Evolutionary conservation across 139 green algal genomes (phyloP).

Genomic region (Microglena sp.): DNA sequence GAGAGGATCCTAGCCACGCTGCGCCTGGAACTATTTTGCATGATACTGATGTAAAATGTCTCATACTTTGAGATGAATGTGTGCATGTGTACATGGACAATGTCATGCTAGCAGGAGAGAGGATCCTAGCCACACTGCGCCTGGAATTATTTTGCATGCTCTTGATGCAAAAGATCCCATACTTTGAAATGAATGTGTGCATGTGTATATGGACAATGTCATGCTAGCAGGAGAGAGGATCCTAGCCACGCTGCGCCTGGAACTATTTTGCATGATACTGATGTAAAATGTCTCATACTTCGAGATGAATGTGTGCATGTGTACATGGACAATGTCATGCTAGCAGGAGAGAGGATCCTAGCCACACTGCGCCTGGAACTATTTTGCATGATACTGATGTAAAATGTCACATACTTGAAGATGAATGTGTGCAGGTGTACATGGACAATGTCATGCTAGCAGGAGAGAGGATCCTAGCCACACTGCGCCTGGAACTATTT

Average conservation of each 20-base stretch:
- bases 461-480: conserved; percentile 66
- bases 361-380: conserved; percentile 59
- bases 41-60: no score
- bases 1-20: conserved; percentile 63
- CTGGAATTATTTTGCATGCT: conserved; percentile 74
- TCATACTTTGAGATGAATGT: no score
- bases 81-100: conserved; percentile 69
- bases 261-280: conserved; percentile 75
- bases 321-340: conserved; percentile 69
- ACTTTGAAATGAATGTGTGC: not conserved
- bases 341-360: conserved; percentile 65
- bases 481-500: conserved; percentile 68
- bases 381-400: conserved; percentile 72
- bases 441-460: conserved; percentile 58
- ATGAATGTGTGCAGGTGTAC: no score
- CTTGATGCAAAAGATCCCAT: conserved; percentile 47
- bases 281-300: conserved; percentile 38
- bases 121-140: conserved; percentile 50
- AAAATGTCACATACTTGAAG: no score
- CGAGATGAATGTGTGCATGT: no score
- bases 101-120: conserved; percentile 59
- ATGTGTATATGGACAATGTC: conserved; percentile 71
- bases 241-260: conserved; percentile 49
- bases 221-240: conserved; percentile 65
- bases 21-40: no score